Evolutionary conservation across 169 alveolate species (phyloP), one percentile per base, ranked within the genome.

Genomic region (Plasmodium falciparum): DNA sequence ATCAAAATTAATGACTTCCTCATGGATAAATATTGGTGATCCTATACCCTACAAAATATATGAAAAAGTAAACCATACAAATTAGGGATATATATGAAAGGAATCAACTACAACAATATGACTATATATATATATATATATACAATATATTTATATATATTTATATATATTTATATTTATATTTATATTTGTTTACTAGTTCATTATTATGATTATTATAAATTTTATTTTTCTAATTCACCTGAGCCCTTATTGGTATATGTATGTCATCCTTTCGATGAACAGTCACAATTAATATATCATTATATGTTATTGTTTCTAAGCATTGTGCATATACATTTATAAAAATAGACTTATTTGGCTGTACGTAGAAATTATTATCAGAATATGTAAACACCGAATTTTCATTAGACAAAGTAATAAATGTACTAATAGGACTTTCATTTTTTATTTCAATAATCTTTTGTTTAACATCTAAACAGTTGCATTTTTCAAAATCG

Each of bases 391-490:
- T 65, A 76, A 78, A 78, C 12, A 78, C 47, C n/a, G 89, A 22
- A 50, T 24, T 22, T 13, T 59, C 65, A 47, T 78, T 78, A 24
- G 89, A 78, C 49, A 78, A 66, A 24, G 26, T 78, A 24, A 78
- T 78, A 78, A 78, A 78, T 26, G 89, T 66, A 22, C n/a, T 78
- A 66, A 78, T 78, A 12, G 89, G 89, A n/a, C 89, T 78, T 78
- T 78, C 89, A 66, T 78, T 78, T 78, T 66, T 78, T 63, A 78
- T 78, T 78, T 78, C 89, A 65, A 78, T 65, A 2, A 15, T 22
- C 33, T 78, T 78, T 52, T 78, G 78, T 33, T 78, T 78, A 49
- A 78, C 70, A 47, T 78, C 89, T 78, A 78, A 65, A 49, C 89
- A 78, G 59, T 65, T 67, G 17, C 89, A 78, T 66, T 78, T 78